Conservation (phyloP, 768 basidiomycete species). For the Kwoniella pini region DNA sequence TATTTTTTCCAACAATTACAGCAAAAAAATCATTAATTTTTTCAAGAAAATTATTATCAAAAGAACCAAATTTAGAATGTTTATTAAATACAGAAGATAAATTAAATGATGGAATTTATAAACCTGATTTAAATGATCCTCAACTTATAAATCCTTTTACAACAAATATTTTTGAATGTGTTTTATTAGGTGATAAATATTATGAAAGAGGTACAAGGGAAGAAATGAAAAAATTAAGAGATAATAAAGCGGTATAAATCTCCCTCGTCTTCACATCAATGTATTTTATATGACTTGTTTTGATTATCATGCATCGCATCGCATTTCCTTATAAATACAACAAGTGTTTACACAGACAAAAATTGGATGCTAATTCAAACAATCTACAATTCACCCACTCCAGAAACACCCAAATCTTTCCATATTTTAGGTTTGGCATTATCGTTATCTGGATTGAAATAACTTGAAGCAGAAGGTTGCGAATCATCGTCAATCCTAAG, state of each 20-base stretch:
- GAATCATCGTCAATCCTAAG: constrained; percentile 80
- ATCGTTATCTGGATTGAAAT: constrained; percentile 73
- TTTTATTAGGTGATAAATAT: constrained; percentile 61
- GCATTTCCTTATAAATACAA: constrained; percentile 3
- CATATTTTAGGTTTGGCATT: constrained; percentile 71
- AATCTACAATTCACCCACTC: constrained; percentile 66
- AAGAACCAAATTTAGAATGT: constrained; percentile 77
- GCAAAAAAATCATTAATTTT: constrained; percentile 73
- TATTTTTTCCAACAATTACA: constrained; percentile 74
- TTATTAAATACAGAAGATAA: constrained; percentile 86
- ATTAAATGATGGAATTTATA: constrained; percentile 78
- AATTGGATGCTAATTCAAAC: too few relatives aligned
- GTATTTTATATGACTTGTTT: too few relatives aligned
- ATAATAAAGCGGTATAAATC: constrained; percentile 22
- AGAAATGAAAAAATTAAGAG: constrained; percentile 60
- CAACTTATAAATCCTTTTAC: constrained; percentile 62
- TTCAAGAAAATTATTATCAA: constrained; percentile 68
- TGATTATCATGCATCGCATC: background rate
- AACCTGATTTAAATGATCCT: constrained; percentile 83
- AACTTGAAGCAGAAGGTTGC: constrained; percentile 71
- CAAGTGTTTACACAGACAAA: too few relatives aligned
- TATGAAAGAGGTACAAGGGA: constrained; percentile 68
- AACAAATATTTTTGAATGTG: constrained; percentile 81
- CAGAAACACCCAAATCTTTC: constrained; percentile 72
- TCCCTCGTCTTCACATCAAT: too few relatives aligned